Base-by-base conservation (phyloP, 208 protist species). In the Leishmania arabica region DNA sequence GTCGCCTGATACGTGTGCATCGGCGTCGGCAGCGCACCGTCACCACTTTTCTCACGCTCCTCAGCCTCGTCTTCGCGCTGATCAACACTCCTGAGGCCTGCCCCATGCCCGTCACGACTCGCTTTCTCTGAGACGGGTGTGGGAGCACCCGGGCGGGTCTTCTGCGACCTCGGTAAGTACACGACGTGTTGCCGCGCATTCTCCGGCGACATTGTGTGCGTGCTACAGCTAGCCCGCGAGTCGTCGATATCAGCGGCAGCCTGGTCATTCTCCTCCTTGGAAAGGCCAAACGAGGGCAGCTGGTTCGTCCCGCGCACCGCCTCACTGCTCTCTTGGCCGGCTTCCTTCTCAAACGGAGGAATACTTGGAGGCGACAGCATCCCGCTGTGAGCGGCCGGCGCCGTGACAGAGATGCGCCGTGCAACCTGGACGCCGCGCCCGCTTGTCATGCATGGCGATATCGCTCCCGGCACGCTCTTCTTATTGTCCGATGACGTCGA, bases 371-470 rank as follows among this genome's bases (percentile, higher is more conserved):
- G 31, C 37, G 45, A 27, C 62, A 70, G 37, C 17, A 9, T 56
- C n/a, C 62, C 75, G 56, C 62, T 58, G 8, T 60, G 75, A 31
- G 70, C 47, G 24, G 47, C n/a, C 13, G 54, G 80, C 19, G 54
- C 53, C 15, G 11, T 24, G 24, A 77, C 69, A 17, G 81, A 7
- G 7, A 80, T 66, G 49, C 81, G 76, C 6, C 56, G 65, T 40
- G 81, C 40, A 1, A 76, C 81, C 75, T 84, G 68, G 4, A 71
- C 60, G 1, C 70, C 34, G 2, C 69, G 75, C 49, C 81, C 81
- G 58, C 81, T 70, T 6, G 75, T 72, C 45, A 64, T 71, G 58
- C 62, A 68, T 68, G 70, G 54, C 3, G 75, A 71, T 0, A 64
- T 54, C 8, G 74, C 42, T 1, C 37, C 56, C 9, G 53, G 80